Conservation (phyloP, 345 rosid species). For the Aquilaria sinensis region DNA sequence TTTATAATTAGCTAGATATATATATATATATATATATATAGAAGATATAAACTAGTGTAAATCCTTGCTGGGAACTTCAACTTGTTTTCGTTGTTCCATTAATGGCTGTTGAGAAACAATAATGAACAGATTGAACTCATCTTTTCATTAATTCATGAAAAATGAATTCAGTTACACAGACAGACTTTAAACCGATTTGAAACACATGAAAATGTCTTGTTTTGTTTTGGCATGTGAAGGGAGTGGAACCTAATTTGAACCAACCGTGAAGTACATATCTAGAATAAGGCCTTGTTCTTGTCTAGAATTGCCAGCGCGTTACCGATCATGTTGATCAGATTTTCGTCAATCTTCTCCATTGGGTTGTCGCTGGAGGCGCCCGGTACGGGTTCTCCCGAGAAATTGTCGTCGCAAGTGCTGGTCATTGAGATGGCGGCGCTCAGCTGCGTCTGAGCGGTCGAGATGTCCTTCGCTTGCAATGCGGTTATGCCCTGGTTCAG, state of each 20-base stretch:
- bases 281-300: not conserved
- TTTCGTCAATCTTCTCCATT: conserved; percentile 5
- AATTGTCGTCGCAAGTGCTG: conserved; percentile 29
- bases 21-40: too few species aligned
- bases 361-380: conserved; percentile 6
- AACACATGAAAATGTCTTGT: too few species aligned
- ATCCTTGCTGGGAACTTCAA: too few species aligned
- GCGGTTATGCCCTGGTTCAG: conserved; percentile 28
- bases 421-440: conserved; percentile 29
- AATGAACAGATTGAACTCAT: too few species aligned
- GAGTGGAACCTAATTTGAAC: not conserved
- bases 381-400: conserved; percentile 7
- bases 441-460: conserved; percentile 28
- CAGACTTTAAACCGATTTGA: too few species aligned
- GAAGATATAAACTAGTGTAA: too few species aligned
- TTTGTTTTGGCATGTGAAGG: too few species aligned
- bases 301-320: conserved; percentile 30
- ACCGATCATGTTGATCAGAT: conserved; percentile 23
- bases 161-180: too few species aligned
- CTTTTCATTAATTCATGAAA: too few species aligned
- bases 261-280: not conserved
- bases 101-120: too few species aligned
- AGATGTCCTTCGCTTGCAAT: conserved; percentile 14
- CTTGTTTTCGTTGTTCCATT: too few species aligned
- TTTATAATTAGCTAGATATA: too few species aligned